These are phyloP conservation scores for Tricholoma furcatifolium DNA, from an alignment of 768 basidiomycete species.

Conservation along the genomic window DNA sequence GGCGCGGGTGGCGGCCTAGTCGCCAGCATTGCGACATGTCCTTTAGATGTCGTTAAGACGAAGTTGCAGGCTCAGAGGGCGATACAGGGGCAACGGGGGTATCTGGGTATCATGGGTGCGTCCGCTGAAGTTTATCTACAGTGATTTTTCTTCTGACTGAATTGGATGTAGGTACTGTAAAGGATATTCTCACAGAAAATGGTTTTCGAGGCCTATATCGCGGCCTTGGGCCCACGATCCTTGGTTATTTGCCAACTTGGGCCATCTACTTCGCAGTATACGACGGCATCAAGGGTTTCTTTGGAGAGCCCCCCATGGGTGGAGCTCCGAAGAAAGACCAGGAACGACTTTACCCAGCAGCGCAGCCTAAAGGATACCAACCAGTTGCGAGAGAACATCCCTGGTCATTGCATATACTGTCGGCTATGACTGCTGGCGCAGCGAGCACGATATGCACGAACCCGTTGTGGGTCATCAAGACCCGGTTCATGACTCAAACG, in stretches of 20 bases:
- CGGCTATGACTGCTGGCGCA: constrained; percentile 95
- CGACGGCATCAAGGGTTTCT: constrained; percentile 87
- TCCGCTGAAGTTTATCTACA: constrained; percentile 15
- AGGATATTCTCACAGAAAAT: constrained; percentile 50
- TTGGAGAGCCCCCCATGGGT: constrained; percentile 65
- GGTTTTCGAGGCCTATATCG: constrained; percentile 92
- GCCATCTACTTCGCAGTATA: constrained; percentile 99
- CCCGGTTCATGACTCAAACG: constrained; percentile 96
- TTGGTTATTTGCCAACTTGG: constrained; percentile 98
- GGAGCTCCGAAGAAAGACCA: constrained; percentile 16
- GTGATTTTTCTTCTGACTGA: constrained; percentile 7
- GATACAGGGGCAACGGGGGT: constrained; percentile 65
- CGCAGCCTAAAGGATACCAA: constrained; percentile 84
- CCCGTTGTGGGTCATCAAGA: constrained; percentile 99
- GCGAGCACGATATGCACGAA: constrained; percentile 92
- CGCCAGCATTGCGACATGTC: constrained; percentile 92
- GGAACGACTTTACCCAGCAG: constrained; percentile 73
- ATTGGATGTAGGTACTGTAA: constrained; percentile 34
- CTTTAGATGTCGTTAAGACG: constrained; percentile 97
- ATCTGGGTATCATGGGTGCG: constrained; percentile 76
- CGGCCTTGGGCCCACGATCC: constrained; percentile 94
- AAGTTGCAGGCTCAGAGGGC: constrained; percentile 92
- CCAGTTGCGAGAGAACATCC: constrained; percentile 78
- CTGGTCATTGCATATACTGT: constrained; percentile 86
- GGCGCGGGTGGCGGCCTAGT: constrained; percentile 95